Evolutionary conservation across 768 basidiomycete species (phyloP), one percentile per base, ranked within the genome.

Genomic region (Trametes punicea): DNA sequence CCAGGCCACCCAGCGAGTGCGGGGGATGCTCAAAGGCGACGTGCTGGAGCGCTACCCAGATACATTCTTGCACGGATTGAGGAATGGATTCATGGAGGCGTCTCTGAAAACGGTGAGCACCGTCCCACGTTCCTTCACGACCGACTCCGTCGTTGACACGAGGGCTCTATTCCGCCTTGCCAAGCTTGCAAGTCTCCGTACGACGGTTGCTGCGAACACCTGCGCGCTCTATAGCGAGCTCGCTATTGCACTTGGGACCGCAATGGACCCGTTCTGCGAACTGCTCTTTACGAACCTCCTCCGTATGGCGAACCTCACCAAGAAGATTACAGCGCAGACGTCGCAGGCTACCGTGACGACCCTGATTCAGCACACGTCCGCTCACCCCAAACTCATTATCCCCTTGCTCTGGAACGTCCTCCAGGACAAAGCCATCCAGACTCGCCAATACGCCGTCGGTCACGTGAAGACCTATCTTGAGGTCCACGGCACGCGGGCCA

Each of bases 11-110:
- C 76, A 82, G 39, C 80, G 84, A 16, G 87, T 98, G 7, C 82
- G 94, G 40, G 90, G 94, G 16, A 93, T 97, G 90, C 72, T 98
- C 53, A 88, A 85, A 66, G 93, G 93, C 25, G 90, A 90, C 34
- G 88, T 88, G 2, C 85, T 90, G 68, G 69, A 75, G 29, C 81
- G 88, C 53, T 93, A 85, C 67, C 69, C 77, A 4, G 92, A 93
- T 2, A 73, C 79, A 2, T 98, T 98, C 67, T 66, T 93, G 15
- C 74, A 76, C 21, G 83, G 82, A 34, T 73, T 98, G 47, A 93
- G 89, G 69, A 81, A 83, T 41, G 82, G 82, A 9, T 90, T 90
- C 66, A 80, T 93, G 42, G 89, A 92, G 62, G 85, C 82, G 62
- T 88, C 93, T 9, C 66, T 91, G 45, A 96, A 95, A 75, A 82